phyloP scores from a whole-genome alignment of 805 yeast genomes.

The Yarrowia sp. region DNA sequence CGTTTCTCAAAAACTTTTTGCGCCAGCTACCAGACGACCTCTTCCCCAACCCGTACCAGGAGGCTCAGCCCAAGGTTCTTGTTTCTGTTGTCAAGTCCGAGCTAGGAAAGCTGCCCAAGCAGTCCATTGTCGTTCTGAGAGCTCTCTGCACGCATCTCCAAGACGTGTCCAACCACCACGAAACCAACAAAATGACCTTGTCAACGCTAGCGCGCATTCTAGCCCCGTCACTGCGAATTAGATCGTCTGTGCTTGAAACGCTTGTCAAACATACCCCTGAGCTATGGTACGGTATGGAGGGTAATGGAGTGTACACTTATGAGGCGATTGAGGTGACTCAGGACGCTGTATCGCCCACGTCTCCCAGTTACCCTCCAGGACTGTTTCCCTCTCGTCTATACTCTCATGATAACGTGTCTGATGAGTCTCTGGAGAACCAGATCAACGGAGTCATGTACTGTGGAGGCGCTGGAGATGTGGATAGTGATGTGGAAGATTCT shows the following conservation, averaged over 20 bases:
- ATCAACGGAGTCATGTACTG: slow-evolving; percentile 10
- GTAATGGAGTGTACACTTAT: slow-evolving; percentile 3
- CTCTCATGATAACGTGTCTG: slow-evolving; percentile 16
- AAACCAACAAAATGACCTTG: slow-evolving; percentile 15
- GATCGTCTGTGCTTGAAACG: background rate
- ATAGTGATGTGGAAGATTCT: background rate
- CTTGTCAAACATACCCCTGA: slow-evolving; percentile 11
- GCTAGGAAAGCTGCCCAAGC: slow-evolving; percentile 10
- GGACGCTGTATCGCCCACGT: background rate
- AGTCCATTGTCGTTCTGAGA: slow-evolving; percentile 3
- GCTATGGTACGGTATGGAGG: slow-evolving; percentile 19
- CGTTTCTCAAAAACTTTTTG: slow-evolving; percentile 1
- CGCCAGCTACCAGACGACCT: slow-evolving; percentile 16
- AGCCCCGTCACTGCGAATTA: background rate
- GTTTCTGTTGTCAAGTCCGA: background rate
- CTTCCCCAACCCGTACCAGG: background rate
- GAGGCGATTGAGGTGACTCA: background rate
- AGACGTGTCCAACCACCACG: slow-evolving; percentile 27
- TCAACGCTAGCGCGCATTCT: background rate
- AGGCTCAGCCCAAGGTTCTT: slow-evolving; percentile 1
- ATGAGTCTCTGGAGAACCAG: slow-evolving; percentile 15
- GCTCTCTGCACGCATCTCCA: slow-evolving; percentile 3
- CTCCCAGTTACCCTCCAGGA: background rate
- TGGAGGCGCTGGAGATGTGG: background rate
- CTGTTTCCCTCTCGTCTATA: slow-evolving; percentile 8